Percentiles rank a stretch among this genome's conserved stretches.
These are phyloP conservation scores for Arabidopsis lyrata DNA, from an alignment of 441 rosid species.

Conservation along the genomic window DNA sequence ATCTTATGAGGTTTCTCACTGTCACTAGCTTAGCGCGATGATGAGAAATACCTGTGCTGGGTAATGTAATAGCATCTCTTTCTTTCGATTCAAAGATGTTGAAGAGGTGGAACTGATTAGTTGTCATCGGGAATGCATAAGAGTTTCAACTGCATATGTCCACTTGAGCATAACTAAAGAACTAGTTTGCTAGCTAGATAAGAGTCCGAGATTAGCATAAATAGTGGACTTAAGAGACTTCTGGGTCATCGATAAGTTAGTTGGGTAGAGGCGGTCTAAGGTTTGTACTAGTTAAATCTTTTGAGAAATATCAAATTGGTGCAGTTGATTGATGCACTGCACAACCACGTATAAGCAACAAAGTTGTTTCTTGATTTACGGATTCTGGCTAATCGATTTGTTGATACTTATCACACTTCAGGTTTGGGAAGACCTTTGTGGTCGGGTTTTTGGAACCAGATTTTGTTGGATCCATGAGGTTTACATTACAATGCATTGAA, in stretches of 20 bases:
- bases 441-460: not conserved
- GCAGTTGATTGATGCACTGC: slow-evolving; percentile 7
- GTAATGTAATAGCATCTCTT: slow-evolving; percentile 11
- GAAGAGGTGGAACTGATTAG: slow-evolving; percentile 10
- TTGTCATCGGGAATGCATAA: not conserved
- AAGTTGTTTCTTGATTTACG: not conserved
- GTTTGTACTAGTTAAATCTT: slow-evolving; percentile 9
- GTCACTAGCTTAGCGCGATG: slow-evolving; percentile 21
- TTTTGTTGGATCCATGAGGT: slow-evolving; percentile 15
- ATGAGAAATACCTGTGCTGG: slow-evolving; percentile 8
- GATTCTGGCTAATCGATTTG: slow-evolving; percentile 10
- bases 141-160: slow-evolving; percentile 5
- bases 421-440: not conserved
- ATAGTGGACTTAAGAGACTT: slow-evolving; percentile 23
- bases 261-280: slow-evolving; percentile 15
- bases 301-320: slow-evolving; percentile 10
- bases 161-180: not conserved
- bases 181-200: slow-evolving; percentile 9
- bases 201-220: slow-evolving; percentile 14
- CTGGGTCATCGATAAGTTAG: not conserved
- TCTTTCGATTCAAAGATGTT: slow-evolving; percentile 10
- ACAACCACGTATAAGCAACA: slow-evolving; percentile 1
- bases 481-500: slow-evolving; percentile 16
- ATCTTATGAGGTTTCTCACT: slow-evolving; percentile 20
- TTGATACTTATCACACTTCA: slow-evolving; percentile 7